A percentile compares a stretch with the other conserved stretches of the same genome.
Conservation (phyloP, 2,329 filamentous ascomycete genomes). For the Exserohilum rostratum region DNA sequence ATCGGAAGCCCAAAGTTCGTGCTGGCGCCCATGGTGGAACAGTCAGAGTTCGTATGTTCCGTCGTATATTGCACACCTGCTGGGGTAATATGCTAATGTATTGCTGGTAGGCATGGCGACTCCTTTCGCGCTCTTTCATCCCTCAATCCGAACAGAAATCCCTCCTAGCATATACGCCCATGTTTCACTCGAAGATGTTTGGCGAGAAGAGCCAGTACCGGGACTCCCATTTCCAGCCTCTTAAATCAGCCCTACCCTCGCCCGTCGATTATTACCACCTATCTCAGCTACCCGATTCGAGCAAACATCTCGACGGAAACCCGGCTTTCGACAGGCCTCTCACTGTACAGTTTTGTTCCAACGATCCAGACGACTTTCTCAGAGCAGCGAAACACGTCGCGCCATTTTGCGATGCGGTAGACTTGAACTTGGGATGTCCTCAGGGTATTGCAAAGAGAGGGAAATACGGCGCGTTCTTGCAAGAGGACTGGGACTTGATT, state of each 20-base stretch:
- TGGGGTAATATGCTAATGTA: too few species aligned
- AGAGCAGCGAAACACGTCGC: constrained; percentile 78
- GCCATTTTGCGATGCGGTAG: constrained; percentile 91
- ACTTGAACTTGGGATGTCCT: constrained; percentile 93
- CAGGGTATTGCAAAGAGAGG: constrained; percentile 93
- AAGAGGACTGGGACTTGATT: constrained; percentile 88
- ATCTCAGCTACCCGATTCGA: constrained; percentile 34
- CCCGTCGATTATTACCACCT: constrained; percentile 45
- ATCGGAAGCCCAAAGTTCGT: constrained; percentile 90
- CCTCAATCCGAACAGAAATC: constrained; percentile 60
- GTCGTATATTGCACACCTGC: constrained; percentile 1
- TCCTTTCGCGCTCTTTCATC: constrained; percentile 93
- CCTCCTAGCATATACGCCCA: constrained; percentile 89
- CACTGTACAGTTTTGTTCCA: constrained; percentile 96
- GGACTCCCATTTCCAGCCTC: constrained; percentile 78
- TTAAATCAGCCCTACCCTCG: constrained; percentile 45
- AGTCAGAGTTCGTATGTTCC: constrained; percentile 87
- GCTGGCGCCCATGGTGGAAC: constrained; percentile 96
- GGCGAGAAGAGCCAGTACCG: constrained; percentile 77
- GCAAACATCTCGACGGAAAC: constrained; percentile 76
- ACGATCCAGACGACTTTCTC: constrained; percentile 80
- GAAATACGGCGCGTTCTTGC: constrained; percentile 90
- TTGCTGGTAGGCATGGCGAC: constrained; percentile 81
- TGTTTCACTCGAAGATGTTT: constrained; percentile 94
- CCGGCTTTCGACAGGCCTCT: constrained; percentile 82